Percentiles rank a stretch among this genome's conserved stretches.
phyloP scores from a whole-genome alignment of 176 grass and related monocot genomes.

The Poa pratensis region DNA sequence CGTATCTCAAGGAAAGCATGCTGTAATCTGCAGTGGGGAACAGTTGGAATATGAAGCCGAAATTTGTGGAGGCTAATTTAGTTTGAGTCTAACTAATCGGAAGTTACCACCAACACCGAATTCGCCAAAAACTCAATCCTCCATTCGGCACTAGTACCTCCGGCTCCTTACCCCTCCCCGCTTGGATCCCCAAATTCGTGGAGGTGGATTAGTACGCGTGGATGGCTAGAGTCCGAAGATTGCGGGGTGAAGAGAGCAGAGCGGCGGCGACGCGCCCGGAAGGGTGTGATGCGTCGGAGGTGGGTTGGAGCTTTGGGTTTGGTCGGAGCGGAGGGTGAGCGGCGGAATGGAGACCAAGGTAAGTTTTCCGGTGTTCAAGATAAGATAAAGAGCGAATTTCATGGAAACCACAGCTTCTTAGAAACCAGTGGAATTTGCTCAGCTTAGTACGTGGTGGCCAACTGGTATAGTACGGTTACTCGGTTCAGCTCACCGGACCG shows the following conservation, averaged over 20 bases:
- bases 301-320: background rate
- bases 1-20: slow-evolving; percentile 54
- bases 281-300: background rate
- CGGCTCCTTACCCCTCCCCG: background rate
- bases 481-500: too few relatives aligned
- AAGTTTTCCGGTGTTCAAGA: too few relatives aligned
- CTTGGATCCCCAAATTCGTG: background rate
- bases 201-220: background rate
- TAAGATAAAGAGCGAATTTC: too few relatives aligned
- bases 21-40: background rate
- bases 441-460: background rate
- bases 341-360: background rate
- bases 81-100: too few relatives aligned
- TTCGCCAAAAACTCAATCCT: background rate
- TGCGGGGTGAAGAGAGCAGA: background rate
- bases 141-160: background rate
- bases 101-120: background rate
- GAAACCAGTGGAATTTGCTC: background rate
- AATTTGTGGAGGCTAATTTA: background rate
- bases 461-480: background rate
- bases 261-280: too few relatives aligned
- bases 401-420: too few relatives aligned
- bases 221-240: background rate
- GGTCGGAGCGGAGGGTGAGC: background rate
- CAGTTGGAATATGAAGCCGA: background rate